Percentiles rank a stretch among this genome's conserved stretches.
Conservation (phyloP, 2,329 filamentous ascomycete genomes). For the Alternaria ventricosa region DNA sequence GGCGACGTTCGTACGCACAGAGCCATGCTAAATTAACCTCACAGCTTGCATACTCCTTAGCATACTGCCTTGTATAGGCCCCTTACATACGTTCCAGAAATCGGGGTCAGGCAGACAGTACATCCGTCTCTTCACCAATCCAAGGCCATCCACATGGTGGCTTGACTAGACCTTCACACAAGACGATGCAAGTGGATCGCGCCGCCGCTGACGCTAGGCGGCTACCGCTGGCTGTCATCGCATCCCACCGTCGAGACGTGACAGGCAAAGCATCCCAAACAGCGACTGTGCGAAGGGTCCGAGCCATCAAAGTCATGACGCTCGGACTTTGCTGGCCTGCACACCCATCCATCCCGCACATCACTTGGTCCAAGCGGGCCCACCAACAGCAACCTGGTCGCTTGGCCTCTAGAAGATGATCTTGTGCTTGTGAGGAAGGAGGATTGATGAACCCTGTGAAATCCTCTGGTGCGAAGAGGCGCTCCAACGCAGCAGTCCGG, state of each 20-base stretch:
- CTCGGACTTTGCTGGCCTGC: constrained; percentile 28
- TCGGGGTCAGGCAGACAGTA: constrained; percentile 13
- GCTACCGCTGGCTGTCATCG: constrained; percentile 33
- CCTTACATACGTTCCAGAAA: constrained; percentile 19
- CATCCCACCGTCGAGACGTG: constrained; percentile 25
- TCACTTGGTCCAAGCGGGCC: constrained; percentile 46
- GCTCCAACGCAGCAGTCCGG: constrained; percentile 32
- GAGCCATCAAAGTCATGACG: constrained; percentile 27
- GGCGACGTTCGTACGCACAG: constrained; percentile 41
- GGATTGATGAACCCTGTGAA: constrained; percentile 37
- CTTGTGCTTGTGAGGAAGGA: constrained; percentile 25
- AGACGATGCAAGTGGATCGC: constrained; percentile 20
- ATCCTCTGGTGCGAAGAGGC: constrained; percentile 36
- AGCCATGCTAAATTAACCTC: constrained; percentile 36
- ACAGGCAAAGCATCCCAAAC: constrained; percentile 27
- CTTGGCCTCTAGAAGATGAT: constrained; percentile 23
- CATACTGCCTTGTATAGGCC: constrained; percentile 18
- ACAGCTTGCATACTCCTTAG: constrained; percentile 23
- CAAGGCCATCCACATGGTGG: neutral
- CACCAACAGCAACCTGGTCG: constrained; percentile 35
- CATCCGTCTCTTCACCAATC: constrained; percentile 3
- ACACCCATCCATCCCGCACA: constrained; percentile 51
- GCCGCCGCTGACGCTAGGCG: constrained; percentile 35
- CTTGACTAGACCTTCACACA: constrained; percentile 14
- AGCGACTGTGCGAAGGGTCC: constrained; percentile 21